Percentiles rank a stretch among this genome's conserved stretches.
Evolutionary conservation across 805 yeast genomes (phyloP).

Genomic region (Wickerhamiella azyma): DNA sequence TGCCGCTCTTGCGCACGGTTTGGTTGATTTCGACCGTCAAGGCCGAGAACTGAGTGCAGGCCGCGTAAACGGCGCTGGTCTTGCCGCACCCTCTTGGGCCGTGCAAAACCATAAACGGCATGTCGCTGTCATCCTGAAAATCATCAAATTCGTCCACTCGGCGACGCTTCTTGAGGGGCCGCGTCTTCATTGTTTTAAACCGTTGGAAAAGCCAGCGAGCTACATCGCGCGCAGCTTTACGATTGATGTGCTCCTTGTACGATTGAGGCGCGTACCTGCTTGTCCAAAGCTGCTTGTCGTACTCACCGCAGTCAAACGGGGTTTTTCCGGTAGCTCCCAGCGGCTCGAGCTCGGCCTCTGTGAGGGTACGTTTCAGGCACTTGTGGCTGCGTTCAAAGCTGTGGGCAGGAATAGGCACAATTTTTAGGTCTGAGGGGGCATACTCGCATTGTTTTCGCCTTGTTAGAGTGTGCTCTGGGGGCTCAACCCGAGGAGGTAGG

Average conservation of each 20-base stretch:
- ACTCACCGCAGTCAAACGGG: slow-evolving; percentile 19
- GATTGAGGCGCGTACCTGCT: slow-evolving; percentile 18
- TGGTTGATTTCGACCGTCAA: slow-evolving; percentile 73
- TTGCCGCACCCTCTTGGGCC: slow-evolving; percentile 75
- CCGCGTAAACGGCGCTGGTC: slow-evolving; percentile 56
- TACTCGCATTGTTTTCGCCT: background rate
- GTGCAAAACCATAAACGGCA: slow-evolving; percentile 31
- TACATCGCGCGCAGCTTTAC: slow-evolving; percentile 1
- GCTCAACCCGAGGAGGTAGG: background rate
- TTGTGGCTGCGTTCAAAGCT: background rate
- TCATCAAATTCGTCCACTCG: slow-evolving; percentile 21
- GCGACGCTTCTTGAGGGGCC: slow-evolving; percentile 1
- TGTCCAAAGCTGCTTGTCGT: slow-evolving; percentile 21
- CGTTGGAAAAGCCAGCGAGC: slow-evolving; percentile 12
- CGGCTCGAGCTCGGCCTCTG: slow-evolving; percentile 1
- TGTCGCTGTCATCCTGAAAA: slow-evolving; percentile 15
- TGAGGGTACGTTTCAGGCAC: background rate
- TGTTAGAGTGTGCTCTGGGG: background rate
- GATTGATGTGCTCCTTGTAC: background rate
- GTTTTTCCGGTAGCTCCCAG: slow-evolving; percentile 9
- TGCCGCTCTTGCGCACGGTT: slow-evolving; percentile 57
- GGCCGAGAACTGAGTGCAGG: slow-evolving; percentile 47
- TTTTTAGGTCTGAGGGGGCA: background rate
- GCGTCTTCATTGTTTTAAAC: slow-evolving; percentile 3
- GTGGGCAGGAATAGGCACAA: background rate